Evolutionary conservation across 2,329 filamentous ascomycete genomes (phyloP), one percentile per base, ranked within the genome.

Genomic region (Volutella citrinella): DNA sequence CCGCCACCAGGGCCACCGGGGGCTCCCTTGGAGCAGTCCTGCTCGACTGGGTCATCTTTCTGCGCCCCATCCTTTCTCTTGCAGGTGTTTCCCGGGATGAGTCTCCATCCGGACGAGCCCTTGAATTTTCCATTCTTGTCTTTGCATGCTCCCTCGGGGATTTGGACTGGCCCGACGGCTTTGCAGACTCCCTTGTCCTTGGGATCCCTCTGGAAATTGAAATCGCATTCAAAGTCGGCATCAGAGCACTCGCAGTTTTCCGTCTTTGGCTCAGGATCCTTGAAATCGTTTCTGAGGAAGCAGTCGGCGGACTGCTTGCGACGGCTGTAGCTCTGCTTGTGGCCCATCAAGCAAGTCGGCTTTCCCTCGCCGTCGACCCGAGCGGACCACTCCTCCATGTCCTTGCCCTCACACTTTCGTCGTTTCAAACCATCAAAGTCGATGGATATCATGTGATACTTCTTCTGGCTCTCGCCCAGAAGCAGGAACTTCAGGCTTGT

Each of bases 221-320:
- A 95, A 57, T 97, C 91, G 59, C 93, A 98, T 64, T 98, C 93
- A 58, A 95, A 98, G 60, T 98, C 94, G 20, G 72, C 69, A 37
- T 84, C 78, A 1, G 82, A 80, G 62, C 93, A 98, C 24, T 87
- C 79, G 68, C 93, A 98, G 28, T 79, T 64, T 50, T 87, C 78
- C 18, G 77, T 83, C 41, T 82, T 69, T 3, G 84, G 78, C 20
- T 77, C 64, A 0, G 86, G 81, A 43, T 93, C 85, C 54, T 88
- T 80, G 66, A 95, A 96, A 33, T 91, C 80, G 40, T 86, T 74
- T 50, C 87, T 85, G 49, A 97, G 74, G 58, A 96, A 95, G 63
- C 94, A 98, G 41, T 95, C 80, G 13, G 86, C 84, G 49, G 87
- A 77, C 57, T 88, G 84, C 69, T 94, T 97, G 50, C 93, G 82